phyloP scores from a whole-genome alignment of 495 filamentous ascomycete species.

The Ramalina intermedia region DNA sequence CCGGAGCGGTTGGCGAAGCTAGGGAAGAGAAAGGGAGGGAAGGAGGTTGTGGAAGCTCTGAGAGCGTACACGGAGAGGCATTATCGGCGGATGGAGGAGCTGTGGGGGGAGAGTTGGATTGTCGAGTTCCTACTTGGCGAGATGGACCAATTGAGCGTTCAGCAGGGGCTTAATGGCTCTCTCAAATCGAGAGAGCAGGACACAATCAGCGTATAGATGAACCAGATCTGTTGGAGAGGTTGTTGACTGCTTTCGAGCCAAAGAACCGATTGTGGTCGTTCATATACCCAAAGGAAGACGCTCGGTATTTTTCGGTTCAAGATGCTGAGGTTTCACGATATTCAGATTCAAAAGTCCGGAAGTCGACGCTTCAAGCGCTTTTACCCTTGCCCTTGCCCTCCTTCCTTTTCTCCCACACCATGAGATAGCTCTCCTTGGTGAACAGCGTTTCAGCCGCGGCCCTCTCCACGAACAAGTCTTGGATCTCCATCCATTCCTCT shows the following conservation, averaged over 20 bases:
- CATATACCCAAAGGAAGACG: no score
- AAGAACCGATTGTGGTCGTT: no score
- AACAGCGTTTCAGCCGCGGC: conserved; percentile 77
- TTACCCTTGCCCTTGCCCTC: conserved; percentile 32
- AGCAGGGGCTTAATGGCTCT: conserved; percentile 13
- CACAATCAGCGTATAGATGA: neutral
- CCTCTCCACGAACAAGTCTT: conserved; percentile 86
- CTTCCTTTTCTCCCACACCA: conserved; percentile 89
- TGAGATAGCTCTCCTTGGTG: conserved; percentile 82
- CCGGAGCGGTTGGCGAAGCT: conserved; percentile 44
- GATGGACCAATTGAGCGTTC: conserved; percentile 64
- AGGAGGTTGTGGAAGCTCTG: conserved; percentile 71
- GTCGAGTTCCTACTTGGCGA: conserved; percentile 82
- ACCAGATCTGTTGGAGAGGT: neutral
- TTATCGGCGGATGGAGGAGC: conserved; percentile 70
- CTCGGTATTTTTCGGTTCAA: no score
- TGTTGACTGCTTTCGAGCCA: no score
- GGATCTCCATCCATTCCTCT: conserved; percentile 81
- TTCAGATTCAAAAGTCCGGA: no score
- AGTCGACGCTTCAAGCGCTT: neutral
- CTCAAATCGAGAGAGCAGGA: no score
- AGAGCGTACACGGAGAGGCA: conserved; percentile 83
- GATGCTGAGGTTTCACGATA: no score
- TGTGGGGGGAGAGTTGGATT: conserved; percentile 88
- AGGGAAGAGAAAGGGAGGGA: conserved; percentile 46